Percentiles rank a stretch among this genome's conserved stretches.
Conservation (phyloP, 495 filamentous ascomycete species). For the Rostrohypoxylon terebratum region DNA sequence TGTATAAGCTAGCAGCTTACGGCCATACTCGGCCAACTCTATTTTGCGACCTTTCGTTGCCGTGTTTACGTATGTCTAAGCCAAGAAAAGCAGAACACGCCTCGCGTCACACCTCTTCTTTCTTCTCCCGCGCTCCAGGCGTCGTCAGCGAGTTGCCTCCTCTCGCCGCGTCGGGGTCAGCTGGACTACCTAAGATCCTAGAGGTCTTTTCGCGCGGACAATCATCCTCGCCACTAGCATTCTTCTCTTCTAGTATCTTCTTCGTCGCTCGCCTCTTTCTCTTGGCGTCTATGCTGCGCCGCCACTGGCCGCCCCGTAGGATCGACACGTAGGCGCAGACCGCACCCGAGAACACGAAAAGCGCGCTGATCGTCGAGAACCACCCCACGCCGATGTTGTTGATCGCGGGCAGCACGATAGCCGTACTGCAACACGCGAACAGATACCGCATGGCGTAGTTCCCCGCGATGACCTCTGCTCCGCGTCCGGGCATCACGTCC, state of each 20-base stretch:
- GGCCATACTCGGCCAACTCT: constrained; percentile 25
- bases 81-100: constrained; percentile 18
- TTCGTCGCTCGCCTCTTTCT: constrained; percentile 51
- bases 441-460: constrained; percentile 79
- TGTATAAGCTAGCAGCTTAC: constrained; percentile 4
- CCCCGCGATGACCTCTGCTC: constrained; percentile 76
- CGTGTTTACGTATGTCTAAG: constrained; percentile 29
- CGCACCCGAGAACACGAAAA: constrained; percentile 65
- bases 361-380: constrained; percentile 68
- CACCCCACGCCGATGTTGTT: constrained; percentile 76
- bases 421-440: constrained; percentile 73
- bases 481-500: constrained; percentile 75
- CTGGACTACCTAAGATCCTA: constrained; percentile 17
- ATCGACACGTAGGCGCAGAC: constrained; percentile 61
- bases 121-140: constrained; percentile 26
- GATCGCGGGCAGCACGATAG: constrained; percentile 73
- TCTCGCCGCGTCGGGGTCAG: not conserved
- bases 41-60: constrained; percentile 18
- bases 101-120: constrained; percentile 41
- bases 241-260: constrained; percentile 30
- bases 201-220: not conserved
- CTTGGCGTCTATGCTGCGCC: constrained; percentile 60
- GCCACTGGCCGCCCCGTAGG: constrained; percentile 66
- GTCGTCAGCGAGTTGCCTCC: constrained; percentile 35
- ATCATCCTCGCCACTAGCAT: constrained; percentile 30